Percentiles rank a stretch among this genome's conserved stretches.
Conservation (phyloP, 805 yeast species). For the Saccharomycopsis capsularis region DNA sequence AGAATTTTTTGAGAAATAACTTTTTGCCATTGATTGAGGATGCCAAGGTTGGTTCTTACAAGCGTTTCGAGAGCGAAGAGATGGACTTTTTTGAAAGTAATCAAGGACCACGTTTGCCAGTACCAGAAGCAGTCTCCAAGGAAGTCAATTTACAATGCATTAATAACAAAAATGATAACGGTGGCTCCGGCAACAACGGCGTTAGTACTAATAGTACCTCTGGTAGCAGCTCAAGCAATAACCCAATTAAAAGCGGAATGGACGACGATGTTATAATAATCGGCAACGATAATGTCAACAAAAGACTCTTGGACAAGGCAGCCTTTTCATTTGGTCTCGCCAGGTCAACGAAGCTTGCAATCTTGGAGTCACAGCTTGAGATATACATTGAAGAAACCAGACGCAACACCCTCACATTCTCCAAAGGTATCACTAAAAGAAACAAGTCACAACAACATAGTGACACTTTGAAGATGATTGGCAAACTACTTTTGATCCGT, state of each 20-base stretch:
- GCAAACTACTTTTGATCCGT: slow-evolving; percentile 64
- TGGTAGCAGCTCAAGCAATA: slow-evolving; percentile 8
- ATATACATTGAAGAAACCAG: slow-evolving; percentile 57
- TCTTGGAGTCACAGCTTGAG: slow-evolving; percentile 68
- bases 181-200: not conserved
- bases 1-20: slow-evolving; percentile 38
- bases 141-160: not conserved
- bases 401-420: slow-evolving; percentile 55
- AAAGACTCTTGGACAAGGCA: slow-evolving; percentile 63
- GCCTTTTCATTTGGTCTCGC: slow-evolving; percentile 88
- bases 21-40: slow-evolving; percentile 46
- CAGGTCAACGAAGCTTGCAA: slow-evolving; percentile 77
- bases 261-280: slow-evolving; percentile 67
- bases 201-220: not conserved
- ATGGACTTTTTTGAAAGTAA: slow-evolving; percentile 57
- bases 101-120: too few species aligned
- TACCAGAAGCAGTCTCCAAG: not conserved
- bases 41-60: slow-evolving; percentile 43
- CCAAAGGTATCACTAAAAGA: slow-evolving; percentile 34
- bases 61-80: slow-evolving; percentile 69
- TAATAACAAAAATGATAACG: not conserved
- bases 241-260: slow-evolving; percentile 27
- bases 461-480: slow-evolving; percentile 64
- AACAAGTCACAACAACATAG: slow-evolving; percentile 18
- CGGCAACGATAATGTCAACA: slow-evolving; percentile 40